Evolutionary conservation across 2,329 filamentous ascomycete genomes (phyloP).

Genomic region (Fusarium sp.): DNA sequence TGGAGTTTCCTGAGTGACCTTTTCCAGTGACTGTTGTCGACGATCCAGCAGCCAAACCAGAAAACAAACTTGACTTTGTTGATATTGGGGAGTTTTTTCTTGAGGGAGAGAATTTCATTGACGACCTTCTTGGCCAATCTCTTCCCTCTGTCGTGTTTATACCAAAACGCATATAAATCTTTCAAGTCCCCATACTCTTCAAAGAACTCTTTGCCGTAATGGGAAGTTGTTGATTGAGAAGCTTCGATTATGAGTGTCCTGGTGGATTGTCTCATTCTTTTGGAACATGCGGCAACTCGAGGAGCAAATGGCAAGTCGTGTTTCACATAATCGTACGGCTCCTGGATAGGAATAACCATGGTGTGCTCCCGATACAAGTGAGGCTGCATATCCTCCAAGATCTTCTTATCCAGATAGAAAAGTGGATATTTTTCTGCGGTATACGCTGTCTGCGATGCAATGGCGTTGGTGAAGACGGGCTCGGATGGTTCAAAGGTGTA

Average conservation of each 20-base stretch:
- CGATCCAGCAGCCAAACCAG: conserved; percentile 1
- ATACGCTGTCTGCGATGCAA: neutral
- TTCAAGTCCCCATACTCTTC: neutral
- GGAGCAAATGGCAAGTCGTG: neutral
- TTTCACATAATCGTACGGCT: neutral
- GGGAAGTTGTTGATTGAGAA: neutral
- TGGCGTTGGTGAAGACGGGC: neutral
- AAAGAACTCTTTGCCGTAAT: neutral
- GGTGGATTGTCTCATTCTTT: neutral
- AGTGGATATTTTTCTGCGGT: neutral
- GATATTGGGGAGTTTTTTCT: neutral
- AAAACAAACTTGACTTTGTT: neutral
- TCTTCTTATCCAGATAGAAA: neutral
- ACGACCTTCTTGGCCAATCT: neutral
- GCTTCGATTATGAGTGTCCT: neutral
- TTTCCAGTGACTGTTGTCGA: neutral
- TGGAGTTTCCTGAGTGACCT: neutral
- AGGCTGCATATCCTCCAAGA: neutral
- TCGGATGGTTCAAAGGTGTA: neutral
- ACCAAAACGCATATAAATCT: neutral
- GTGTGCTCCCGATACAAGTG: neutral
- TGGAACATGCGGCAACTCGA: neutral
- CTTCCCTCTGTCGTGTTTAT: neutral
- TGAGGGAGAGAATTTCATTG: neutral
- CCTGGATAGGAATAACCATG: neutral